These are phyloP conservation scores for Ustilaginoidea virens DNA, from an alignment of 2,329 filamentous ascomycete species.

Conservation along the genomic window DNA sequence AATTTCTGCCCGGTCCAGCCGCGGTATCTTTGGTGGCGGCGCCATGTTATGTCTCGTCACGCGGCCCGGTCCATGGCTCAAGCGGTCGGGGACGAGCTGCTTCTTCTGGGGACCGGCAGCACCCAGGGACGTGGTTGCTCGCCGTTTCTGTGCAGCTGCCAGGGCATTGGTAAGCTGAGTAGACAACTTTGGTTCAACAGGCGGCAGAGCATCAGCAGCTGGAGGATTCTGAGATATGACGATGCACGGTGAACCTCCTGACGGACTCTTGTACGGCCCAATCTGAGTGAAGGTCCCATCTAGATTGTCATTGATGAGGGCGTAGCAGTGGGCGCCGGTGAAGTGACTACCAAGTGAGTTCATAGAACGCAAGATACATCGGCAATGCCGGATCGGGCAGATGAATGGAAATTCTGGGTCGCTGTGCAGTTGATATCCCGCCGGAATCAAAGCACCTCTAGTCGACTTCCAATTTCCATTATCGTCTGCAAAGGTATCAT, in stretches of 20 bases:
- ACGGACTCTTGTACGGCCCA: slow-evolving; percentile 10
- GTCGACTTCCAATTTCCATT: neutral
- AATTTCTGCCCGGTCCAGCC: neutral
- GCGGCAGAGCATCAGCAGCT: slow-evolving; percentile 6
- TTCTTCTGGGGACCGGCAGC: too few species aligned
- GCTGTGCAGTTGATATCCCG: slow-evolving; percentile 13
- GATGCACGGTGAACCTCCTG: slow-evolving; percentile 12
- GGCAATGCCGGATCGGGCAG: slow-evolving; percentile 23
- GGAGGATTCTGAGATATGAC: slow-evolving; percentile 13
- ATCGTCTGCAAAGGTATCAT: neutral
- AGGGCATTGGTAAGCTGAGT: neutral
- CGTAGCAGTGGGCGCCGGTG: slow-evolving; percentile 9
- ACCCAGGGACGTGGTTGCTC: too few species aligned
- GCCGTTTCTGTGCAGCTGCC: neutral
- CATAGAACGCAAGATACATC: slow-evolving; percentile 11
- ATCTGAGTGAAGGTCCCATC: slow-evolving; percentile 23
- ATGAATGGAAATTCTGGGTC: slow-evolving; percentile 13
- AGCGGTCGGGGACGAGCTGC: neutral
- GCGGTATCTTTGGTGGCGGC: too few species aligned
- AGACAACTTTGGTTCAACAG: slow-evolving; percentile 3
- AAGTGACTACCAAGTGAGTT: slow-evolving; percentile 13
- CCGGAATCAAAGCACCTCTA: slow-evolving; percentile 18
- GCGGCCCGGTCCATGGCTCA: too few species aligned
- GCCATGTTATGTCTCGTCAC: too few species aligned
- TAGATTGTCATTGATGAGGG: slow-evolving; percentile 22